Conservation (phyloP, 306 rosid genomes). For the Cicer yamashitae region DNA sequence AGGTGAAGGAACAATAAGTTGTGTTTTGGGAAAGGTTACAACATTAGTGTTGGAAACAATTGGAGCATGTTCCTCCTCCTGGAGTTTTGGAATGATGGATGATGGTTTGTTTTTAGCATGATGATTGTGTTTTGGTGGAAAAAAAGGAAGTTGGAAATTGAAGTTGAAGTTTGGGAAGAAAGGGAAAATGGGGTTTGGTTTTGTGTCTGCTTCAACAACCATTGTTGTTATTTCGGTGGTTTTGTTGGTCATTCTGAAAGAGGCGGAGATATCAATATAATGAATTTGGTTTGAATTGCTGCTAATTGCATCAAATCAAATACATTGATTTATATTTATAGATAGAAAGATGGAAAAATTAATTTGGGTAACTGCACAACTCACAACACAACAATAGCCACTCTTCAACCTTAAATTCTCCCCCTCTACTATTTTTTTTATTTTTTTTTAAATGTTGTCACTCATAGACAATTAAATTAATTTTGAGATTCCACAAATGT, state of each 20-base stretch:
- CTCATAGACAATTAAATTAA: no score
- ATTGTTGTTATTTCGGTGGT: slow-evolving; percentile 49
- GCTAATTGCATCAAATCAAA: no score
- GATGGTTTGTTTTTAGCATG: neutral
- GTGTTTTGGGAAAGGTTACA: slow-evolving; percentile 63
- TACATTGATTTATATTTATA: no score
- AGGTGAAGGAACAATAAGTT: slow-evolving; percentile 54
- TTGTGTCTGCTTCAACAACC: slow-evolving; percentile 1
- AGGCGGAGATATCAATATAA: neutral
- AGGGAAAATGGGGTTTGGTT: slow-evolving; percentile 46
- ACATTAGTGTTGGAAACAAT: neutral
- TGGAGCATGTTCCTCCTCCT: neutral
- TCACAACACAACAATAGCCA: no score
- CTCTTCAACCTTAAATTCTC: no score
- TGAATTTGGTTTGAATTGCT: no score
- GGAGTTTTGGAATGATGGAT: neutral
- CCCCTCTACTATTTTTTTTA: no score
- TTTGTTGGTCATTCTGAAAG: slow-evolving; percentile 53
- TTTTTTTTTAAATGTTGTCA: no score
- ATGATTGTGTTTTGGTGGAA: slow-evolving; percentile 32
- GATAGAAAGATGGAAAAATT: no score
- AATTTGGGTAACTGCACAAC: no score
- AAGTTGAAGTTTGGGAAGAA: slow-evolving; percentile 55
- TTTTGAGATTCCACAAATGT: no score
- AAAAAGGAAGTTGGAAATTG: slow-evolving; percentile 52